Percentiles rank a stretch among this genome's conserved stretches.
Evolutionary conservation across 192 early-diverging fungal species (phyloP).

Genomic region (Geranomyces michiganensis): DNA sequence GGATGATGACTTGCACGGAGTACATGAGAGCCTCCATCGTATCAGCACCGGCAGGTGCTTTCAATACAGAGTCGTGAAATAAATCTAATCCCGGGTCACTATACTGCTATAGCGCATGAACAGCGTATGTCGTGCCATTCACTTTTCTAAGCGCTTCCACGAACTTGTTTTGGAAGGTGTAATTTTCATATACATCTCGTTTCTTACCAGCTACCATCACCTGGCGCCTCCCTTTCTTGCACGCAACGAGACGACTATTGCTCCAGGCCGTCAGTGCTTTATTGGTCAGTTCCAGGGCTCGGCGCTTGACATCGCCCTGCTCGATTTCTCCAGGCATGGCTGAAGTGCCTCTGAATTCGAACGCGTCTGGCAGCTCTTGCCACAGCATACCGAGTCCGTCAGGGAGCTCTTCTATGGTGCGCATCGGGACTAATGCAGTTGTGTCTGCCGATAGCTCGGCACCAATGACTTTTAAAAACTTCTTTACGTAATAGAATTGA

Average conservation of each 20-base stretch:
- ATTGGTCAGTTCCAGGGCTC: conserved; percentile 13
- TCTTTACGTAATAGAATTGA: conserved; percentile 13
- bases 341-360: conserved; percentile 1
- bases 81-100: background rate
- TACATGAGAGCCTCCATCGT: conserved; percentile 13
- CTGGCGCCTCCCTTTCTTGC: conserved; percentile 4
- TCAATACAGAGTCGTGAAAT: background rate
- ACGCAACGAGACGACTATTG: conserved; percentile 16
- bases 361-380: conserved; percentile 12
- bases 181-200: conserved; percentile 17
- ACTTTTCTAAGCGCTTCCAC: conserved; percentile 4
- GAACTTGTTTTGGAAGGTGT: conserved; percentile 8
- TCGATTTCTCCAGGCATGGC: conserved; percentile 6
- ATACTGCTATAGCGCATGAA: conserved; percentile 7
- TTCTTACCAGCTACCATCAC: conserved; percentile 13
- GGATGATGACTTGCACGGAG: conserved; percentile 19
- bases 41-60: background rate
- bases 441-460: conserved; percentile 16
- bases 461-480: conserved; percentile 7
- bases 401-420: conserved; percentile 6
- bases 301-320: background rate
- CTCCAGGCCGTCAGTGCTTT: conserved; percentile 16
- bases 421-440: conserved; percentile 8
- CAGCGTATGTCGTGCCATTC: conserved; percentile 2
- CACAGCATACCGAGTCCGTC: conserved; percentile 9